A percentile compares a stretch with the other conserved stretches of the same genome.
These are phyloP conservation scores for Tremellales sp. DNA, from an alignment of 1,284 basidiomycete species.

Conservation along the genomic window DNA sequence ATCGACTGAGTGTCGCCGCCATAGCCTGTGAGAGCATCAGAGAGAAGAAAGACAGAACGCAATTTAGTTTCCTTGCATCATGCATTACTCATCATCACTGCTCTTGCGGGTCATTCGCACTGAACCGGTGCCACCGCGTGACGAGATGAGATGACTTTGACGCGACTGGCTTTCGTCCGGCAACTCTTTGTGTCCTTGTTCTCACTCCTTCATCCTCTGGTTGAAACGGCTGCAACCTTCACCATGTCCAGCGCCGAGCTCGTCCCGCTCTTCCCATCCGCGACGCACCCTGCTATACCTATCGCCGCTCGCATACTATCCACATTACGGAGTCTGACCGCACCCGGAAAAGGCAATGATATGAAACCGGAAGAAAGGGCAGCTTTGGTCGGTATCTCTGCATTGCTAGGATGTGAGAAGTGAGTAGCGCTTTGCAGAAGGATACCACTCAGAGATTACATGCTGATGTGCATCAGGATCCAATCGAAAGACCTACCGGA, in stretches of 20 bases:
- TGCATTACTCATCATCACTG: too few relatives aligned
- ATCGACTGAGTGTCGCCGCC: too few relatives aligned
- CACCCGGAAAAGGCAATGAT: conserved; percentile 38
- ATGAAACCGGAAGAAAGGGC: conserved; percentile 35
- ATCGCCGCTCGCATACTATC: conserved; percentile 35
- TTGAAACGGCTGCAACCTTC: background rate
- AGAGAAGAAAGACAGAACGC: too few relatives aligned
- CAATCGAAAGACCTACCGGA: conserved; percentile 36
- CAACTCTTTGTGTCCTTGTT: too few relatives aligned
- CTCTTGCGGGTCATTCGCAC: too few relatives aligned
- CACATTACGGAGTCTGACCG: conserved; percentile 36
- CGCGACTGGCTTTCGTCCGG: too few relatives aligned
- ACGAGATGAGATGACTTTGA: too few relatives aligned
- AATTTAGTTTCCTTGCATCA: too few relatives aligned
- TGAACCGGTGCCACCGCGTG: too few relatives aligned
- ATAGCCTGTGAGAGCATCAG: too few relatives aligned
- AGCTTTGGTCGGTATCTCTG: conserved; percentile 43
- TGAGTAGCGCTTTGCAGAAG: conserved; percentile 16
- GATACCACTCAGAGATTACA: conserved; percentile 3
- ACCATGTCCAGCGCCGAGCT: conserved; percentile 37
- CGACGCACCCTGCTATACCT: conserved; percentile 40
- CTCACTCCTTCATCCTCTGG: too few relatives aligned
- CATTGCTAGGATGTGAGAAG: conserved; percentile 44
- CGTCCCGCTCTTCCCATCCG: conserved; percentile 37
- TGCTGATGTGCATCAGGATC: conserved; percentile 18